Conservation (phyloP, 805 yeast genomes). For the Cyberlindnera japonica region DNA sequence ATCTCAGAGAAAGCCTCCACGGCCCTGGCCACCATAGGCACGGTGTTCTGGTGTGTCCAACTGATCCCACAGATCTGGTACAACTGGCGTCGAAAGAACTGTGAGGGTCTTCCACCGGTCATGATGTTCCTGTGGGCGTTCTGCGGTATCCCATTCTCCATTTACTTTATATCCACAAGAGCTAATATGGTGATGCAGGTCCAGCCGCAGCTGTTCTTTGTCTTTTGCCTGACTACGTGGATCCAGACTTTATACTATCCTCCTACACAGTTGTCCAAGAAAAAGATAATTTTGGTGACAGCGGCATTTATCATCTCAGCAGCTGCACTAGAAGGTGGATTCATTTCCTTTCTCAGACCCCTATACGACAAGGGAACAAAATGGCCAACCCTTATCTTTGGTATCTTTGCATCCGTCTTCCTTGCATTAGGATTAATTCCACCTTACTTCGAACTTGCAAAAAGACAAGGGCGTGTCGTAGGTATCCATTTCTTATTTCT, state of each 20-base stretch:
- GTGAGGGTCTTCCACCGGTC: constrained; percentile 82
- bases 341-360: constrained; percentile 65
- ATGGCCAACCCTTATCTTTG: constrained; percentile 83
- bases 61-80: constrained; percentile 78
- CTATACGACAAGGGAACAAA: constrained; percentile 45
- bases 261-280: constrained; percentile 45
- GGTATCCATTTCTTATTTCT: constrained; percentile 86
- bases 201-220: constrained; percentile 84
- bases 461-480: constrained; percentile 78
- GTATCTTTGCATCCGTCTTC: constrained; percentile 73
- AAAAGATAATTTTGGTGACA: constrained; percentile 37
- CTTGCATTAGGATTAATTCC: constrained; percentile 81
- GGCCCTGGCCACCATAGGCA: constrained; percentile 82
- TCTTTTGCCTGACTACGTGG: constrained; percentile 65
- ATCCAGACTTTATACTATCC: constrained; percentile 72
- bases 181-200: constrained; percentile 77
- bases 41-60: constrained; percentile 91
- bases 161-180: constrained; percentile 69
- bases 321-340: constrained; percentile 64
- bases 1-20: constrained; percentile 49
- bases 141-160: constrained; percentile 79
- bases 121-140: constrained; percentile 85
- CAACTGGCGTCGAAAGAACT: constrained; percentile 72
- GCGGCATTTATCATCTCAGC: constrained; percentile 39
- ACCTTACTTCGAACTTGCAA: constrained; percentile 80